Base-by-base conservation (phyloP, 768 basidiomycete species). In the Guyanaporus albipodus region DNA sequence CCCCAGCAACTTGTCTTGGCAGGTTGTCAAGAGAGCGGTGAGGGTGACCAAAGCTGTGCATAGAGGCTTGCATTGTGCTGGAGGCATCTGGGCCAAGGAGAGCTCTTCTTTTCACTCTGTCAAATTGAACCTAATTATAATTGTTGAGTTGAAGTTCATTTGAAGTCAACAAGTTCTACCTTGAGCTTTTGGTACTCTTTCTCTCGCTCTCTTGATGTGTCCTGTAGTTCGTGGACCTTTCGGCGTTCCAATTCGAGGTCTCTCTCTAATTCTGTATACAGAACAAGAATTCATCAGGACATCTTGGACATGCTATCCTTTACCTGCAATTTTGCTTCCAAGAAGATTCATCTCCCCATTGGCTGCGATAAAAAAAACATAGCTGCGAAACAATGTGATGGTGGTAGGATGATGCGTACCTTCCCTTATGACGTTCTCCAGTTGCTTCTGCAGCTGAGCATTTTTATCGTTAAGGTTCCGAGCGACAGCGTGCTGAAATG, bases 171-270 rank as follows among this genome's bases (percentile, higher is more conserved):
- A 10, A 26, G 44, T 23, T 42, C 24, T 23, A 80, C 90, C 75
- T 91, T 92, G 32, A 92, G 77, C 60, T 88, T 91, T 46, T 87
- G 85, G 58, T 91, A 92, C 58, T 91, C 91, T 58, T 85, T 90
- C 51, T 91, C 90, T 56, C 82, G 75, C 57, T 91, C 88, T 56
- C 81, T 76, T 2, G 83, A 73, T 2, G 77, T 68, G 29, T 92
- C 88, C 56, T 89, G 86, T 22, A 88, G 62, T 19, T 90, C 87
- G 7, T 81, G 74, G 26, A 78, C 74, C 59, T 83, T 90, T 18
- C 87, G 75, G 24, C 85, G 77, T 64, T 92, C 90, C 22, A 85
- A 52, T 55, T 91, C 90, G 29, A 92, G 71, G 54, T 92, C 91
- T 19, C 84, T 80, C 62, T 89, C 85, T 33, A 90, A 65, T 44